Base-by-base conservation (phyloP, 1,284 basidiomycete species). In the Gymnopus androsaceus region DNA sequence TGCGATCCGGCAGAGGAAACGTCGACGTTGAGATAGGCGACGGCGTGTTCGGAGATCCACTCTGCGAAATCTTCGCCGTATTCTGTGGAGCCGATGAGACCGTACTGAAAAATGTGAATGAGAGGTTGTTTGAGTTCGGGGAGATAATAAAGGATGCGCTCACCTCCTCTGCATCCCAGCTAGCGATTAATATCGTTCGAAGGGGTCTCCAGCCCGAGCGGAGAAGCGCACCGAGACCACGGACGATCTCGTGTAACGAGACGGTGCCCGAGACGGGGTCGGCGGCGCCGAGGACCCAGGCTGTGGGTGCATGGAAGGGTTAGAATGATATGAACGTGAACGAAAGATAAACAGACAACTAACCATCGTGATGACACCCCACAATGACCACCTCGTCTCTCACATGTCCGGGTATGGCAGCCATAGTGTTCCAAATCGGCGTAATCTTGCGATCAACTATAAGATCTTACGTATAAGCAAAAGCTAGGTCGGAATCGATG, bases 81-180 rank as follows among this genome's bases (percentile, higher is more conserved):
- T 71, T 96, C 93, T 5, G 91, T 94, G 63, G 86, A 88, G 11
- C 94, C 94, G 42, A 97, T 76, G 34, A 96, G 79, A 27, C 94
- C 94, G 59, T 94, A 93, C 84, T 92, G 55, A 14, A 30, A 5
- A 47, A 57, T 37, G 57, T 14, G 49, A 23, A 30, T 55, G 21
- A 11, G 19, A 36, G 37, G 54, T 28, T 31, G 49, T 34, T 56
- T 15, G 33, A 12, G 19, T 33, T 34, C 11, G 15, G 30, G 23
- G 17, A 34, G n/a, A 27, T 3, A 37, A 30, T 21, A 34, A 33
- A 31, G n/a, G n/a, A n/a, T n/a, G n/a, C n/a, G n/a, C 67, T 41
- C 44, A 87, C 85, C 79, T 95, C 95, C 74, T 98, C 95, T 0
- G 85, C 95, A 70, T 96, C 94, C 94, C 93, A 97, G 60, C 86